Conservation (phyloP, 2,329 filamentous ascomycete species). For the Fusarium sambucinum region DNA sequence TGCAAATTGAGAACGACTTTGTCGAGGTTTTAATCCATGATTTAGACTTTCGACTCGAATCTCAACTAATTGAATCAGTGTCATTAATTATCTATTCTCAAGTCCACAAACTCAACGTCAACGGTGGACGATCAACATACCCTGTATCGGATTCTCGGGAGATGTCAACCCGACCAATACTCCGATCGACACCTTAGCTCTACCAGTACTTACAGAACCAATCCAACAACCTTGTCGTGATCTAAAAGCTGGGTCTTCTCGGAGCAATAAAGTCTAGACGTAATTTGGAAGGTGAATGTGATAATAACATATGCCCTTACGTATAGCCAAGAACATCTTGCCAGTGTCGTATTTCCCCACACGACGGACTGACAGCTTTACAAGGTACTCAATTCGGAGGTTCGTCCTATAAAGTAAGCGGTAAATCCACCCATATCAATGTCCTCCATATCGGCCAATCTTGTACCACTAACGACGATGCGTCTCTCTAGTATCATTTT, state of each 20-base stretch:
- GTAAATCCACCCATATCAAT: not conserved
- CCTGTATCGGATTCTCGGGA: constrained; percentile 12
- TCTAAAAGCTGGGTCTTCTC: fast-evolving
- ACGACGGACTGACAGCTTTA: not conserved
- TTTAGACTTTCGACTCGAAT: no score
- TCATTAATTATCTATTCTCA: no score
- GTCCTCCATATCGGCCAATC: fast-evolving
- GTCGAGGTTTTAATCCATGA: no score
- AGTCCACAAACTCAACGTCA: no score
- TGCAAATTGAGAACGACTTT: no score
- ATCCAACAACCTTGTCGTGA: not conserved
- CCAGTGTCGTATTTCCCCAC: not conserved
- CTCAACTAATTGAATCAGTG: no score
- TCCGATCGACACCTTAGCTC: not conserved
- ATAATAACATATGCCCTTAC: not conserved
- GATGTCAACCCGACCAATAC: not conserved
- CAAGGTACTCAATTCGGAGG: not conserved
- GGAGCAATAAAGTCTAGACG: not conserved
- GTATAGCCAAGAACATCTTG: not conserved
- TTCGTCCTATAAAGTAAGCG: not conserved
- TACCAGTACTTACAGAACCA: not conserved
- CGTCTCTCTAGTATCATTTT: not conserved
- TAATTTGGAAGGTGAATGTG: constrained; percentile 1
- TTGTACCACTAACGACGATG: not conserved
- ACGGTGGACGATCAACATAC: not conserved